Evolutionary conservation across 352 stramenopile genomes (phyloP).

Genomic region (Elongisporangium anandrum): DNA sequence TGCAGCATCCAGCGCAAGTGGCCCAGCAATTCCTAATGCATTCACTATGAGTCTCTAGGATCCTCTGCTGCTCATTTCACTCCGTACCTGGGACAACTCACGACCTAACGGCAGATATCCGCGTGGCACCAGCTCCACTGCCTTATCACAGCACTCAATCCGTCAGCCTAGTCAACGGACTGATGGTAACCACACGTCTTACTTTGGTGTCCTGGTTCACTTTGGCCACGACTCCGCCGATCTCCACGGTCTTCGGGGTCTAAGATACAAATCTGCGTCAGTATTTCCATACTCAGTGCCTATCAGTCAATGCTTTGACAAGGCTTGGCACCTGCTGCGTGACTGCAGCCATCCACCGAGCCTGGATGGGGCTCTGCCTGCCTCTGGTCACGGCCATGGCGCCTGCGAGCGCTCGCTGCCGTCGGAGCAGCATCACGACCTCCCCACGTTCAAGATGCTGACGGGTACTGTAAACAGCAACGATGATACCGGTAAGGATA

Average conservation of each 20-base stretch:
- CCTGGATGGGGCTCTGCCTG: neutral
- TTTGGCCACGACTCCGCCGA: slow-evolving; percentile 46
- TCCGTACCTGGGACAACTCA: slow-evolving; percentile 36
- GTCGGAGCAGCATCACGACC: neutral
- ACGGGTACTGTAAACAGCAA: neutral
- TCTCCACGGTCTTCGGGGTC: slow-evolving; percentile 37
- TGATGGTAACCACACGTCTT: slow-evolving; percentile 17
- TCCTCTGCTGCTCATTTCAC: neutral
- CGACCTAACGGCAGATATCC: slow-evolving; percentile 48
- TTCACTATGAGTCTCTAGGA: neutral
- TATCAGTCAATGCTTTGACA: neutral
- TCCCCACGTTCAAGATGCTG: neutral
- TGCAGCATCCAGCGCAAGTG: slow-evolving; percentile 88
- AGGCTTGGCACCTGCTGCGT: neutral
- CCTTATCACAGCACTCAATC: slow-evolving; percentile 9
- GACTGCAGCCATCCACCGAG: neutral
- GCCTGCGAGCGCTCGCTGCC: neutral
- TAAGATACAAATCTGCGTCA: neutral
- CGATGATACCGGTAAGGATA: neutral
- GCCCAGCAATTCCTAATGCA: slow-evolving; percentile 65
- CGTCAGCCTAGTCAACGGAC: neutral
- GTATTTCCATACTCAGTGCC: neutral
- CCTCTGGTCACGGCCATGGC: neutral
- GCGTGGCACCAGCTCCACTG: slow-evolving; percentile 45
- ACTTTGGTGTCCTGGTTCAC: slow-evolving; percentile 7